These are phyloP conservation scores for Aspergillus niger DNA, from an alignment of 2,329 filamentous ascomycete species.

Conservation along the genomic window DNA sequence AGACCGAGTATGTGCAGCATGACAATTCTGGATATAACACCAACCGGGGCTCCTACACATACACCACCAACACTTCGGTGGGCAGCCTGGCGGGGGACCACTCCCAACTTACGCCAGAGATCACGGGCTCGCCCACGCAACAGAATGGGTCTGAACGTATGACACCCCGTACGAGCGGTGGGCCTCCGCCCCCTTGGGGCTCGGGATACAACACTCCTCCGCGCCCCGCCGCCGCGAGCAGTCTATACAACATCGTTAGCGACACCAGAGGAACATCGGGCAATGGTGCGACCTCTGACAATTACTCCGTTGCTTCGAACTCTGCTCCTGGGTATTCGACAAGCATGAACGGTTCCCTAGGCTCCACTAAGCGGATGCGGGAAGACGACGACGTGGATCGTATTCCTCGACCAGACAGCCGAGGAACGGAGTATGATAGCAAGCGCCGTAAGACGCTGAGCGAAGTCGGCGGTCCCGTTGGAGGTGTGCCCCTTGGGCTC, in stretches of 20 bases:
- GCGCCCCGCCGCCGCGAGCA: conserved; percentile 70
- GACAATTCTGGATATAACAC: conserved; percentile 70
- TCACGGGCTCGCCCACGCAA: conserved; percentile 78
- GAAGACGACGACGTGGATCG: conserved; percentile 68
- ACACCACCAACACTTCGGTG: conserved; percentile 67
- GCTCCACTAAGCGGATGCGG: conserved; percentile 62
- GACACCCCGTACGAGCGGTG: conserved; percentile 76
- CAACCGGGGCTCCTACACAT: conserved; percentile 74
- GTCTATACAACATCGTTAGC: conserved; percentile 85
- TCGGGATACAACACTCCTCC: conserved; percentile 79
- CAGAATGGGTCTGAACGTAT: conserved; percentile 80
- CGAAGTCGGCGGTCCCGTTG: conserved; percentile 56
- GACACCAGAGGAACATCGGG: conserved; percentile 67
- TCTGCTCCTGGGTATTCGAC: conserved; percentile 56
- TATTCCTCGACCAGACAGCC: conserved; percentile 64
- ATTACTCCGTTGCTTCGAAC: conserved; percentile 69
- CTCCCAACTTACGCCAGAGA: conserved; percentile 75
- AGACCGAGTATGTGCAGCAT: conserved; percentile 82
- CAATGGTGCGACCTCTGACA: conserved; percentile 68
- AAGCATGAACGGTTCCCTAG: conserved; percentile 66
- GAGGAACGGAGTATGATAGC: conserved; percentile 61
- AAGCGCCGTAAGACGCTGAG: conserved; percentile 80
- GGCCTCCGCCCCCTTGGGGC: conserved; percentile 72
- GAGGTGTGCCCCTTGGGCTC: conserved; percentile 40
- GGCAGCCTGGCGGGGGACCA: conserved; percentile 70